Percentiles rank a stretch among this genome's conserved stretches.
These are phyloP conservation scores for Mollisiaceae sp. DNA, from an alignment of 2,329 filamentous ascomycete species.

Conservation along the genomic window DNA sequence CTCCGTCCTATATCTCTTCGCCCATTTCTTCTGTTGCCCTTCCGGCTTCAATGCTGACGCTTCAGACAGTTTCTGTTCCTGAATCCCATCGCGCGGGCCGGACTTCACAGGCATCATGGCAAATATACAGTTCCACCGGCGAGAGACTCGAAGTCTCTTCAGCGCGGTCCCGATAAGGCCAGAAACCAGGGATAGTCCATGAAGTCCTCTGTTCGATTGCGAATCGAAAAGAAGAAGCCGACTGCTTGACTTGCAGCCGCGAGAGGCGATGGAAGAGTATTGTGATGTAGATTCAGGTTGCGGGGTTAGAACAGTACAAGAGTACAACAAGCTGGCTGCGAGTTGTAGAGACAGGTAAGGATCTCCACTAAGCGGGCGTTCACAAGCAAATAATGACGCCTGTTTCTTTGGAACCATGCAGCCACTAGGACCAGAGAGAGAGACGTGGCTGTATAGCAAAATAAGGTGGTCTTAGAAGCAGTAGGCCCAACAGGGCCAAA, in stretches of 20 bases:
- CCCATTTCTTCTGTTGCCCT: slow-evolving; percentile 54
- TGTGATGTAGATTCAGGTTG: slow-evolving; percentile 3
- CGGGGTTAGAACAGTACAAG: slow-evolving; percentile 2
- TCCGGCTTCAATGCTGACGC: slow-evolving; percentile 22
- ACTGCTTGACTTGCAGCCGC: slow-evolving; percentile 36
- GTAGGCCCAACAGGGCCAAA: too few relatives aligned
- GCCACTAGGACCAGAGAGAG: too few relatives aligned
- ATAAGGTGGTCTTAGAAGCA: too few relatives aligned
- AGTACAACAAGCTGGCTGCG: background rate
- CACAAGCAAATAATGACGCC: background rate
- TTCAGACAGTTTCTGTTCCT: slow-evolving; percentile 23
- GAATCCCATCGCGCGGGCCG: slow-evolving; percentile 34
- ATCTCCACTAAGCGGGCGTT: background rate
- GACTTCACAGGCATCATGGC: slow-evolving; percentile 48
- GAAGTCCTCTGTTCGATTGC: slow-evolving; percentile 45
- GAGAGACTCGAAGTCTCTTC: slow-evolving; percentile 58
- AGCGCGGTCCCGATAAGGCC: slow-evolving; percentile 61
- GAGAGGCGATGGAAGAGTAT: slow-evolving; percentile 30
- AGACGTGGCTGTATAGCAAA: too few relatives aligned
- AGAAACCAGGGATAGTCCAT: slow-evolving; percentile 59
- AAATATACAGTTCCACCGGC: slow-evolving; percentile 45
- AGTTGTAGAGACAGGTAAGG: background rate
- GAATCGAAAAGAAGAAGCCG: slow-evolving; percentile 31
- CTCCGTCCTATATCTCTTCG: slow-evolving; percentile 81
- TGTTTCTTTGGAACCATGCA: background rate